A percentile compares a stretch with the other conserved stretches of the same genome.
Evolutionary conservation across 768 basidiomycete genomes (phyloP).

Genomic region (Podaxis mareebaensis): DNA sequence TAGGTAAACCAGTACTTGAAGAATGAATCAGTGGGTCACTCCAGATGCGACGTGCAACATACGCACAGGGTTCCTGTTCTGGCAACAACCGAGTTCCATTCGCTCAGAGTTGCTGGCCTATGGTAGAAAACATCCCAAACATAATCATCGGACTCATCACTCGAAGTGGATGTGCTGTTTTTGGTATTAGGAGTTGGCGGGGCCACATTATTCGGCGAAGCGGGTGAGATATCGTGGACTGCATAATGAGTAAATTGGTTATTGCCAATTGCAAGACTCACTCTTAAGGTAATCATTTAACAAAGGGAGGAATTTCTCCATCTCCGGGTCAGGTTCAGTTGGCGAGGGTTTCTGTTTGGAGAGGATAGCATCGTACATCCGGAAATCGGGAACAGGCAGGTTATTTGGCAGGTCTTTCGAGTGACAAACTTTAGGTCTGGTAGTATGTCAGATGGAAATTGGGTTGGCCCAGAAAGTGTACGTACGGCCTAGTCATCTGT

Average conservation of each 20-base stretch:
- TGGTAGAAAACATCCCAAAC: conserved; percentile 88
- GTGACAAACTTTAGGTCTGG: conserved; percentile 58
- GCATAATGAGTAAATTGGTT: conserved; percentile 3
- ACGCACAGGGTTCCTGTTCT: conserved; percentile 64
- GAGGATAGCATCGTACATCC: conserved; percentile 73
- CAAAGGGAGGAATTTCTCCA: conserved; percentile 78
- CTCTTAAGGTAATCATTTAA: conserved; percentile 73
- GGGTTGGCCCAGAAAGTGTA: neutral
- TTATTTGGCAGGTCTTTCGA: conserved; percentile 44
- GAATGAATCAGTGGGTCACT: neutral
- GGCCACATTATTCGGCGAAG: conserved; percentile 2
- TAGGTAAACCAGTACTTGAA: conserved; percentile 66
- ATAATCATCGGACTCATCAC: conserved; percentile 51
- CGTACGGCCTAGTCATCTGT: conserved; percentile 44
- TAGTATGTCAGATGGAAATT: neutral
- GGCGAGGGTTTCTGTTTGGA: conserved; percentile 30
- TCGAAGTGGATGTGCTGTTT: conserved; percentile 10
- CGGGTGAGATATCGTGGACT: conserved; percentile 26
- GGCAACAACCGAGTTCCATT: conserved; percentile 54
- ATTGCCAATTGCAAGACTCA: conserved; percentile 33
- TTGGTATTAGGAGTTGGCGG: conserved; percentile 16
- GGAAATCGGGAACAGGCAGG: conserved; percentile 44
- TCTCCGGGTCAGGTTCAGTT: conserved; percentile 50
- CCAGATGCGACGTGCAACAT: neutral
- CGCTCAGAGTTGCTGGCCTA: conserved; percentile 55